phyloP scores from a whole-genome alignment of 2,329 filamentous ascomycete species.

The Huntiella moniliformis region DNA sequence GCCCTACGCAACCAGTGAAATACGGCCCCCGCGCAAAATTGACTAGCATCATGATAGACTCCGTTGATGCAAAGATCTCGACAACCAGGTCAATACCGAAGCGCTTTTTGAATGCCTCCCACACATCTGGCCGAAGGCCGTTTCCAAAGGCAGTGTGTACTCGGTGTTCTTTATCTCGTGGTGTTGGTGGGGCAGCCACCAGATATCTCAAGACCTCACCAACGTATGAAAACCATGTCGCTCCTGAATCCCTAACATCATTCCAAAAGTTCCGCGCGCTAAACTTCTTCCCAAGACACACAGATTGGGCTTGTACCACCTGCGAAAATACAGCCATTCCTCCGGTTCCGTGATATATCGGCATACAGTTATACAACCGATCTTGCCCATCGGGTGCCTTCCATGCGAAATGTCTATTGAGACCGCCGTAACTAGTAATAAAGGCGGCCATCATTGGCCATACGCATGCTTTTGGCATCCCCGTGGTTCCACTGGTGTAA shows the following conservation, averaged over 20 bases:
- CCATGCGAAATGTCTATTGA: constrained; percentile 15
- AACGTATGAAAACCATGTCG: constrained; percentile 59
- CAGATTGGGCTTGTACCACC: constrained; percentile 31
- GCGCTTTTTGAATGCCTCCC: constrained; percentile 42
- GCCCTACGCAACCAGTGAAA: constrained; percentile 44
- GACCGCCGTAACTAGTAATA: constrained; percentile 12
- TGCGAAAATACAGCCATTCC: constrained; percentile 37
- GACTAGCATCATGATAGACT: constrained; percentile 45
- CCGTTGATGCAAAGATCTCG: constrained; percentile 65
- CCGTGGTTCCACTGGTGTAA: constrained; percentile 61
- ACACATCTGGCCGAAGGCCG: constrained; percentile 50
- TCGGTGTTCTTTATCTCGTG: constrained; percentile 38
- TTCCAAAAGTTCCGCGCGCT: constrained; percentile 52
- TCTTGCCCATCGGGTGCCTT: constrained; percentile 14
- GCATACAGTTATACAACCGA: constrained; percentile 61
- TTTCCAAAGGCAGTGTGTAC: constrained; percentile 46
- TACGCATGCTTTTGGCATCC: constrained; percentile 51
- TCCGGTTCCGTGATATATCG: constrained; percentile 57
- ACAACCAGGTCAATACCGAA: constrained; percentile 43
- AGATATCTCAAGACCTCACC: constrained; percentile 62
- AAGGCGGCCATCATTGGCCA: constrained; percentile 32
- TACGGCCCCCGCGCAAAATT: constrained; percentile 45
- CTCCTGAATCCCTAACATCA: constrained; percentile 46
- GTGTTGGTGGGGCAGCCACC: constrained; percentile 45
- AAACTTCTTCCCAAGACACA: constrained; percentile 49